Conservation (phyloP, 2,329 filamentous ascomycete species). For the Coniochaeta hoffmannii region DNA sequence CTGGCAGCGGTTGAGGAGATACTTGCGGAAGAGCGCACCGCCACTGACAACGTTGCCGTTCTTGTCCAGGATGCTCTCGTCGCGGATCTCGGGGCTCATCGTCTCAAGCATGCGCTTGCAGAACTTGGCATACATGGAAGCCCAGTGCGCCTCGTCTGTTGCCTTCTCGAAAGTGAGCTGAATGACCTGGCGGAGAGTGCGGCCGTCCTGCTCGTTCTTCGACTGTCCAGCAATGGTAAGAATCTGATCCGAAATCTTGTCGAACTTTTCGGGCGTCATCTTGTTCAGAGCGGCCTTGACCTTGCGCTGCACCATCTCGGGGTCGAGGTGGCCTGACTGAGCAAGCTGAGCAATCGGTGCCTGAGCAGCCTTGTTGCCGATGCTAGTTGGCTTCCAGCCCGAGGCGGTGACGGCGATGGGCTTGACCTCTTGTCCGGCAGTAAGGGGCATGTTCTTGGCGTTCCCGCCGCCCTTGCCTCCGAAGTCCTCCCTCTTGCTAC, state of each 20-base stretch:
- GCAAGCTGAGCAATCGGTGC: slow-evolving; percentile 32
- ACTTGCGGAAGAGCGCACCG: slow-evolving; percentile 94
- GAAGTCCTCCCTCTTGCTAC: slow-evolving; percentile 53
- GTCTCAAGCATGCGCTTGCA: slow-evolving; percentile 93
- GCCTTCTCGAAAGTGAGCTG: slow-evolving; percentile 99
- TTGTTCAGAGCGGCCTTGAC: slow-evolving; percentile 98
- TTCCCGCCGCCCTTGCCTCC: slow-evolving; percentile 51
- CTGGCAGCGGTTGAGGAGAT: slow-evolving; percentile 95
- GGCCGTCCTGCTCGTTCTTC: slow-evolving; percentile 89
- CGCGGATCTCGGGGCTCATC: slow-evolving; percentile 91
- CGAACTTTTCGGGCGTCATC: slow-evolving; percentile 99
- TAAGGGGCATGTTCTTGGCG: slow-evolving; percentile 87
- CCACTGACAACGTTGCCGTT: slow-evolving; percentile 81
- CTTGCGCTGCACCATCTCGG: slow-evolving; percentile 94
- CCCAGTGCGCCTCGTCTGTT: slow-evolving; percentile 97
- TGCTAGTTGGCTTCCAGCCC: slow-evolving; percentile 84
- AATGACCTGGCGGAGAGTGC: slow-evolving; percentile 93
- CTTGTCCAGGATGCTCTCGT: slow-evolving; percentile 92
- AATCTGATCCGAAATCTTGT: slow-evolving; percentile 90
- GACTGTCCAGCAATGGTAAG: slow-evolving; percentile 88
- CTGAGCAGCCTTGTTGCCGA: slow-evolving; percentile 38
- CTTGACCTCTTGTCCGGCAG: slow-evolving; percentile 73
- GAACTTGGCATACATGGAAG: slow-evolving; percentile 98
- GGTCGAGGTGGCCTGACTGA: slow-evolving; percentile 61
- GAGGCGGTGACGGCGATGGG: slow-evolving; percentile 63